Evolutionary conservation across 2,329 filamentous ascomycete species (phyloP), one percentile per base, ranked within the genome.

Genomic region (Cercospora citrullina): DNA sequence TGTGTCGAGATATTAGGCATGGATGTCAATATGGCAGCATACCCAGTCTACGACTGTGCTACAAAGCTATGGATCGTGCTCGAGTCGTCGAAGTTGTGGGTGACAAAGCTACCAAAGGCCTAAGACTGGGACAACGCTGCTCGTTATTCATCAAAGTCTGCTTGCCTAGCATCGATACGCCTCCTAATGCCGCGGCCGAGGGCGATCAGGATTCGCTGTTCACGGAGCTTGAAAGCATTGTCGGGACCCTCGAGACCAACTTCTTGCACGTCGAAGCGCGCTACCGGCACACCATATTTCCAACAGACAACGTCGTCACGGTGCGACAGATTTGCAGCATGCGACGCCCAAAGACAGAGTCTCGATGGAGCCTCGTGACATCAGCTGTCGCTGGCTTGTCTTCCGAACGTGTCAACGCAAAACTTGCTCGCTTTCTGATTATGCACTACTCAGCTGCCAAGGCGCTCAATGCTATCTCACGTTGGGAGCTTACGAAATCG

Each of bases 231-330:
- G 76, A 78, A 60, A 76, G 76, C 67, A 76, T 78, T 10, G 71
- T 78, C 10, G 77, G 77, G 9, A 75, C 72, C 1, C 68, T 77
- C 8, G 71, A 76, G 66, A 74, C 72, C 16, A 74, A 76, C 14
- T 65, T 77, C 10, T 67, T 78, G 9, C 71, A 76, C 45, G 71
- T 78, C 8, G 74, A 79, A 64, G 78, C 75, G 53, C 73, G 75
- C 10, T 80, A 80, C 67, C 73, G 74, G 18, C 77, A 80, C 61
- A 75, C 76, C 1, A 66, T 78, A 8, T 68, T 80, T 31, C 76
- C 77, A 2, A 64, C 67, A 9, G 72, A 76, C 64, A 78, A 75
- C 51, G 72, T 74, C 7, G 66, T 79, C 12, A 74, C 72, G 5
- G 71, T 76, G 6, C 71, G 75, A 23, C 68, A 74, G n/a, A 70